phyloP scores from a whole-genome alignment of 2,329 filamentous ascomycete species.

The Phyllosticta capitalensis region DNA sequence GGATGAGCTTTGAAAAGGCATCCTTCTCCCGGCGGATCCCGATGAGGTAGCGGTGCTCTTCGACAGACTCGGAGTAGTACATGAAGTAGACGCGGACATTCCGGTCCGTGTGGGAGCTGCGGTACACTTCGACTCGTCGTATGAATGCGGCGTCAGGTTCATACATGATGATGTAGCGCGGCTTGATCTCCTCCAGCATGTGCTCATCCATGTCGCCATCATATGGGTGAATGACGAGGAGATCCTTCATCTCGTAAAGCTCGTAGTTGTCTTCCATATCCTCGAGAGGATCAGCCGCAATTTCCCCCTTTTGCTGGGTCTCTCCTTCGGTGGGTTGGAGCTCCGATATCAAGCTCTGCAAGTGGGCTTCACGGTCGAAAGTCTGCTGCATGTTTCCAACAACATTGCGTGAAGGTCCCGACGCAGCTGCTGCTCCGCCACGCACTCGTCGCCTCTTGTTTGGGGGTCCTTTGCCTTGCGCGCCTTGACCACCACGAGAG shows the following conservation, averaged over 20 bases:
- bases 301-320: slow-evolving; percentile 63
- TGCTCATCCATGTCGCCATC: slow-evolving; percentile 94
- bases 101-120: slow-evolving; percentile 82
- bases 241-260: slow-evolving; percentile 81
- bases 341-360: slow-evolving; percentile 72
- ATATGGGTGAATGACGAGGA: slow-evolving; percentile 85
- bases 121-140: slow-evolving; percentile 86
- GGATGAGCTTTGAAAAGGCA: slow-evolving; percentile 87
- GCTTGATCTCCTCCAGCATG: slow-evolving; percentile 87
- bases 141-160: slow-evolving; percentile 94
- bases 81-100: slow-evolving; percentile 92
- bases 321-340: slow-evolving; percentile 74
- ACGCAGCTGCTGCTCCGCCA: slow-evolving; percentile 59
- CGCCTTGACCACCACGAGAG: slow-evolving; percentile 38
- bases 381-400: slow-evolving; percentile 62
- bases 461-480: slow-evolving; percentile 56
- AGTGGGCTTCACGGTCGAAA: slow-evolving; percentile 66
- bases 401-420: slow-evolving; percentile 53
- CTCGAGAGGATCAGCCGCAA: slow-evolving; percentile 69
- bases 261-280: slow-evolving; percentile 90
- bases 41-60: slow-evolving; percentile 88
- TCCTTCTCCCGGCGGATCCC: slow-evolving; percentile 92
- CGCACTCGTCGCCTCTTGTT: slow-evolving; percentile 82
- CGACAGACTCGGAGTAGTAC: slow-evolving; percentile 89
- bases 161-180: slow-evolving; percentile 96